Evolutionary conservation across 805 yeast species (phyloP), one percentile per base, ranked within the genome.

Genomic region (Wickerhamomyces chambardii): DNA sequence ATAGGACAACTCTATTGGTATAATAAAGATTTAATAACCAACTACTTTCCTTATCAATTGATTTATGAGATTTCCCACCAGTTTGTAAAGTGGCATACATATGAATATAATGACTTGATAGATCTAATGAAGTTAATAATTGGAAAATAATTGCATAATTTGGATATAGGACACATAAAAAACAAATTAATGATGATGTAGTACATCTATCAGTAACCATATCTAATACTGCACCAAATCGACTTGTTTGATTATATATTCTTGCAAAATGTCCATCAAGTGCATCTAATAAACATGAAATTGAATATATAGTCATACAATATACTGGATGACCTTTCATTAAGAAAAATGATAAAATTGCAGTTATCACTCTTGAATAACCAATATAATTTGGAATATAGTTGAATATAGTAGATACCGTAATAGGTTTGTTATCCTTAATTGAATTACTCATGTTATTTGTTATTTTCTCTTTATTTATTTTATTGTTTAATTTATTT

Each of bases 131-230:
- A 34, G 89, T 78, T 47, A 92, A 67, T 18, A 84, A 47, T 63
- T 92, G 99, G 78, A 90, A 89, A 31, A 44, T 40, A 15, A 47
- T 36, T 17, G 50, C 68, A 59, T 67, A 82, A 24, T 58, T 48
- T 7, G 97, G 97, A 52, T 84, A 90, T 32, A 83, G 64, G 27
- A 84, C 78, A 45, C 92, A 75, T 38, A 92, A 66, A 57, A 73
- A 92, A 56, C 95, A 87, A 46, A 92, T 78, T 50, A 92, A 70
- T n/a, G 95, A 82, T 12, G 95, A 75, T 0, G 99, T 92, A 12
- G 98, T 89, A 56, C 97, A 92, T 53, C 99, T 72, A 58, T 92
- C 99, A 15, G 98, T 90, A 24, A 92, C 97, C 99, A 92, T 92
- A 59, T 92, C 99, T 48, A 92, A 70, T 16, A 94, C 95, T 15